phyloP scores from a whole-genome alignment of 192 early-diverging fungal species.

The Backusella luteola region DNA sequence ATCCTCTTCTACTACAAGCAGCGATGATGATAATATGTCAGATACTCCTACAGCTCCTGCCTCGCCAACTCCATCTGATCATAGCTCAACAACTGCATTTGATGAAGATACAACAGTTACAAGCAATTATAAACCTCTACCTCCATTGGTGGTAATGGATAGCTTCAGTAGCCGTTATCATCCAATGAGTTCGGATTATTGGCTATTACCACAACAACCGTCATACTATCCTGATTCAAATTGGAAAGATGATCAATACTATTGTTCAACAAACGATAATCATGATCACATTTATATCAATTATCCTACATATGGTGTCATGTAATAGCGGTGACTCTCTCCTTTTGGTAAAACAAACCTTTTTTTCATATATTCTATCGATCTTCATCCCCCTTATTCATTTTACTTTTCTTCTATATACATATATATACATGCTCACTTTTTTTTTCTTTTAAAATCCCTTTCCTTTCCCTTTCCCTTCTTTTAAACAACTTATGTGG shows the following conservation, averaged over 20 bases:
- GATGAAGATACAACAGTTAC: conserved; percentile 8
- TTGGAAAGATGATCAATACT: not conserved
- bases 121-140: not conserved
- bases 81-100: not conserved
- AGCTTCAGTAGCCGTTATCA: not conserved
- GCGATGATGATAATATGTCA: not conserved
- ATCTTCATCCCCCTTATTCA: not conserved
- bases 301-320: conserved; percentile 3
- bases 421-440: not conserved
- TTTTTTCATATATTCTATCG: not conserved
- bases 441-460: not conserved
- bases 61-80: conserved; percentile 4
- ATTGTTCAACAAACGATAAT: not conserved
- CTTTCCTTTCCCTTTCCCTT: conserved; percentile 6
- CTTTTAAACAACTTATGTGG: conserved; percentile 4
- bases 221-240: not conserved
- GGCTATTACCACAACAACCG: not conserved
- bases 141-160: not conserved
- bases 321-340: not conserved
- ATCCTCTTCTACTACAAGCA: not conserved
- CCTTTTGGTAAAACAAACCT: not conserved
- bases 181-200: conserved; percentile 3
- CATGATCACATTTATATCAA: conserved; percentile 7
- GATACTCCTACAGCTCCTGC: not conserved
- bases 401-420: not conserved